These are phyloP conservation scores for Rhodotorula taiwanensis DNA, from an alignment of 768 basidiomycete species.

Conservation along the genomic window DNA sequence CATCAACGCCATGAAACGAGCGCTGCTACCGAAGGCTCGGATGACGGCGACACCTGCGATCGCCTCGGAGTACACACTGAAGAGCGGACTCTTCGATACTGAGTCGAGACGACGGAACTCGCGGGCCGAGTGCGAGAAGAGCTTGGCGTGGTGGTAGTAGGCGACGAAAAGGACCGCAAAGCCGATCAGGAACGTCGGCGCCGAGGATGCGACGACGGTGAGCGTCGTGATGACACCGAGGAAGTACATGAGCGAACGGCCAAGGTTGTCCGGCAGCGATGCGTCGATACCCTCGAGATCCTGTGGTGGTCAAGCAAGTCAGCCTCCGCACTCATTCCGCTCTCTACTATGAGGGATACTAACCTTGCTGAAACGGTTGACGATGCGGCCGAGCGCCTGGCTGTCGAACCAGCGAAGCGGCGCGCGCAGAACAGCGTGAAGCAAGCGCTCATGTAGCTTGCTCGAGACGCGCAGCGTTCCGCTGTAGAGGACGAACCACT, in stretches of 20 bases:
- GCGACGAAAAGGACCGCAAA: constrained; percentile 33
- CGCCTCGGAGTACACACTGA: constrained; percentile 42
- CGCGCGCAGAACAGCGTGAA: constrained; percentile 37
- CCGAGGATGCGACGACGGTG: constrained; percentile 31
- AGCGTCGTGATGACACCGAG: constrained; percentile 39
- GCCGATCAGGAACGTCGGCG: constrained; percentile 38
- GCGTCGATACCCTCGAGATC: constrained; percentile 35
- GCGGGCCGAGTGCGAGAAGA: constrained; percentile 45
- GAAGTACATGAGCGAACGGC: constrained; percentile 31
- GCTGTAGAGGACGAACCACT: constrained; percentile 38
- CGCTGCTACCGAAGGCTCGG: constrained; percentile 39
- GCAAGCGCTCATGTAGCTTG: constrained; percentile 31
- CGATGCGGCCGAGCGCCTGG: constrained; percentile 35
- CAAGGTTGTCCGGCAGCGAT: constrained; percentile 38
- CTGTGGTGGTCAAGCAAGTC: too few relatives aligned
- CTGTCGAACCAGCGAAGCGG: constrained; percentile 41
- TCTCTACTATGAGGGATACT: too few relatives aligned
- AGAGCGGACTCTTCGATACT: constrained; percentile 44
- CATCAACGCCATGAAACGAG: constrained; percentile 35
- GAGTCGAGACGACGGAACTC: constrained; percentile 47
- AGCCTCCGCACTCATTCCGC: too few relatives aligned
- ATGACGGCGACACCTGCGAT: constrained; percentile 42
- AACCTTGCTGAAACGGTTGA: constrained; percentile 35
- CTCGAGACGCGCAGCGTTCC: constrained; percentile 34
- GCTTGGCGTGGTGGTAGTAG: constrained; percentile 33